These are phyloP conservation scores for Setomelanomma holmii DNA, from an alignment of 2,329 filamentous ascomycete genomes.

Conservation along the genomic window DNA sequence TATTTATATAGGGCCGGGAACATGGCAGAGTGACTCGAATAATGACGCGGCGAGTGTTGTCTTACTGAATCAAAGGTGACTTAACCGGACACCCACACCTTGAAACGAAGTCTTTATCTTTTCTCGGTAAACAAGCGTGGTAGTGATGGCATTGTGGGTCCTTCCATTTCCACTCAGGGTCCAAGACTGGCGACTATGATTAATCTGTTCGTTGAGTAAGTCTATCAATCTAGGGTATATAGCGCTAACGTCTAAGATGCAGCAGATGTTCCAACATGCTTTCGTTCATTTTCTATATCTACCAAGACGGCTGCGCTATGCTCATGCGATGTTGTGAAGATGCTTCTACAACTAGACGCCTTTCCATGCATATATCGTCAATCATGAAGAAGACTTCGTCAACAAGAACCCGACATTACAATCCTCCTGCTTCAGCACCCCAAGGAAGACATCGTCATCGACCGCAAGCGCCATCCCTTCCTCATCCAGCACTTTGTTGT, in stretches of 20 bases:
- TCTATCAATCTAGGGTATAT: not conserved
- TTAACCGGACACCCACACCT: too few species aligned
- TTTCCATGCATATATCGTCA: not conserved
- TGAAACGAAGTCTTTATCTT: too few species aligned
- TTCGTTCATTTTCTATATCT: not conserved
- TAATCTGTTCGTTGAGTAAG: too few species aligned
- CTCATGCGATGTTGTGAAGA: not conserved
- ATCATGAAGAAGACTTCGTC: conserved; percentile 49
- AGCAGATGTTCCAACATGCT: not conserved
- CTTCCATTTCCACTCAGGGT: too few species aligned
- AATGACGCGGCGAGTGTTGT: too few species aligned
- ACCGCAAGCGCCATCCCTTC: conserved; percentile 48
- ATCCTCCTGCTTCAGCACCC: conserved; percentile 56
- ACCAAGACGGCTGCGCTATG: conserved; percentile 5
- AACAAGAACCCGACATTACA: conserved; percentile 59
- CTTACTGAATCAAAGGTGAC: too few species aligned
- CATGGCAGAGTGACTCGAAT: too few species aligned
- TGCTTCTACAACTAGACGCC: not conserved
- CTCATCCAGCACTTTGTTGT: conserved; percentile 19
- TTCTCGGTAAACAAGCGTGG: too few species aligned
- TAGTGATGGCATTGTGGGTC: too few species aligned
- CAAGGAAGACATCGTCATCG: conserved; percentile 60
- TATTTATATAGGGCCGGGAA: too few species aligned
- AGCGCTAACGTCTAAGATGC: not conserved
- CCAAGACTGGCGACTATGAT: too few species aligned